Evolutionary conservation across 148 eudicot species (phyloP), one percentile per base, ranked within the genome.

Genomic region (Rhododendron mucronatum): DNA sequence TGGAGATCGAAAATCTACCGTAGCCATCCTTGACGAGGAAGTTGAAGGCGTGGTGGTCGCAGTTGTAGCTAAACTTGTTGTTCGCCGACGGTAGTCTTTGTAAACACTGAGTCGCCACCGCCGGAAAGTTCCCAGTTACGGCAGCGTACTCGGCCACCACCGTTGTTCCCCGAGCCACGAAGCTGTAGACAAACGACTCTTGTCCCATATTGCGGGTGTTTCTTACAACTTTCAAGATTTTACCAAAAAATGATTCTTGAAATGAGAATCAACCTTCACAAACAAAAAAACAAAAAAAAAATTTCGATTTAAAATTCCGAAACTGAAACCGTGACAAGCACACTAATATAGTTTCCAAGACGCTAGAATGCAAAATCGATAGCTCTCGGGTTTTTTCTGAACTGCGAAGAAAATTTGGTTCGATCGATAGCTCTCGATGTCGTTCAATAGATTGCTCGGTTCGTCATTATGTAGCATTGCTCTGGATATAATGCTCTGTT

Each of bases 101-200:
- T 33, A 91, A 86, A 57, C 93, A 91, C 89, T 85, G 93, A 76
- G 88, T 82, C 11, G 93, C 93, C 37, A 89, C 90, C 8, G 93
- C 93, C 74, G 93, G 90, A 47, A 91, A 89, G 83, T 91, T 91
- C 33, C 92, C 92, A 53, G 91, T 89, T 84, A 91, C 87, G 88
- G 88, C 90, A 53, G 89, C 89, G 85, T 86, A 88, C 90, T 91
- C 93, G 7, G 91, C 91, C 55, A 91, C 80, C 0, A 88, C 88
- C 91, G 87, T 75, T 1, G 92, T 91, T 6, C 92, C 92, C 2
- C 92, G 88, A 8, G 92, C 92, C 83, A 89, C 92, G 59, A 84
- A 91, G 89, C 91, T 88, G 91, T 91, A 91, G 69, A 91, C 87
- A 86, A 91, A 91, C 82, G 87, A 86, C 78, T 91, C 93, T 77